These are phyloP conservation scores for Penicillium taxi DNA, from an alignment of 495 filamentous ascomycete species.

Conservation along the genomic window DNA sequence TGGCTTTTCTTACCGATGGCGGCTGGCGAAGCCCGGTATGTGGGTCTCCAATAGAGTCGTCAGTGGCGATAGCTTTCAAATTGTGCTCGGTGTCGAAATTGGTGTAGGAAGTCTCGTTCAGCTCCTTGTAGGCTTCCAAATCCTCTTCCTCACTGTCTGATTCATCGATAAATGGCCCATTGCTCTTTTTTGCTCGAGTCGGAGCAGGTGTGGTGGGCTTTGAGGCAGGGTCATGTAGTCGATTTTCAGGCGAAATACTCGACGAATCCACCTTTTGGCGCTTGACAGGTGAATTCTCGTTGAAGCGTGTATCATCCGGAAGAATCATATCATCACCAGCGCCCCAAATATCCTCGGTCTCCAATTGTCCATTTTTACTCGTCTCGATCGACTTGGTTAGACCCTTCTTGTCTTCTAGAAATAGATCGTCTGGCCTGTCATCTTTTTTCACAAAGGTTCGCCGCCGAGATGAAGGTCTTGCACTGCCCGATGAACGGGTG, in stretches of 20 bases:
- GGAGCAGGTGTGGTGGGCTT: conserved; percentile 3
- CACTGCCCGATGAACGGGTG: conserved; percentile 14
- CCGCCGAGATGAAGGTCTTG: conserved; percentile 14
- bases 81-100: no score
- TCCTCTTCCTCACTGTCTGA: conserved; percentile 63
- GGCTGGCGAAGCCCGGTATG: conserved; percentile 18
- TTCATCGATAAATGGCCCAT: conserved; percentile 57
- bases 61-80: conserved; percentile 1
- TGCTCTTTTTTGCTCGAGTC: conserved; percentile 13
- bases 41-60: conserved; percentile 46
- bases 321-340: conserved; percentile 18
- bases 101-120: conserved; percentile 8
- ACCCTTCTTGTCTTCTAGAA: conserved; percentile 36
- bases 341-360: conserved; percentile 33
- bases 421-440: conserved; percentile 30
- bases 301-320: conserved; percentile 17
- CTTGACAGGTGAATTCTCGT: conserved; percentile 30
- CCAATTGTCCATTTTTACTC: conserved; percentile 3
- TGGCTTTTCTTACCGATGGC: conserved; percentile 49
- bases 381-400: conserved; percentile 4
- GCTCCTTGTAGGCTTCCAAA: conserved; percentile 17
- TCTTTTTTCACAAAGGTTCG: conserved; percentile 9
- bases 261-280: conserved; percentile 33
- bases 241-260: conserved; percentile 4
- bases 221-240: conserved; percentile 7